A percentile compares a stretch with the other conserved stretches of the same genome.
Conservation (phyloP, 129 eudicot species). For the Cynara cardunculus region DNA sequence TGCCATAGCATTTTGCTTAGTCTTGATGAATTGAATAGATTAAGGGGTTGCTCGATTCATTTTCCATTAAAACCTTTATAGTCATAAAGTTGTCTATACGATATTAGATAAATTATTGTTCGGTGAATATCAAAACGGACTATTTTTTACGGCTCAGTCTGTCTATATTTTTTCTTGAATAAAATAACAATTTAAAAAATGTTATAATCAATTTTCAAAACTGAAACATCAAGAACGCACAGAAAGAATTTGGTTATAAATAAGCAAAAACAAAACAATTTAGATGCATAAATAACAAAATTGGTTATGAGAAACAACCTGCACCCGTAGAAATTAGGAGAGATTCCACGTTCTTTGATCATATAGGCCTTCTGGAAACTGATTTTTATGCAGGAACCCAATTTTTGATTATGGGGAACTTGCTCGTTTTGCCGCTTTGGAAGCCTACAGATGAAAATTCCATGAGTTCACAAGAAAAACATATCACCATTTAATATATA, state of each 20-base stretch:
- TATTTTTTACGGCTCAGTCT: too few species aligned
- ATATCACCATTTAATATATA: too few species aligned
- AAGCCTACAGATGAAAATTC: too few species aligned
- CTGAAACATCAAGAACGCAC: neutral
- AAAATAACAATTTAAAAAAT: too few species aligned
- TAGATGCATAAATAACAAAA: neutral
- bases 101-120: too few species aligned
- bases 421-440: conserved; percentile 17
- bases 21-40: too few species aligned
- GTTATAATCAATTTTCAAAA: neutral
- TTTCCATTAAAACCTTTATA: too few species aligned
- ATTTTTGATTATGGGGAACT: conserved; percentile 34
- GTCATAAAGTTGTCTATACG: too few species aligned
- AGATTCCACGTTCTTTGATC: conserved; percentile 65
- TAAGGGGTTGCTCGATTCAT: too few species aligned
- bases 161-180: neutral
- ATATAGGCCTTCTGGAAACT: conserved; percentile 28
- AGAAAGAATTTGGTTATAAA: neutral
- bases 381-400: conserved; percentile 21
- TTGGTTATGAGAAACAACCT: conserved; percentile 38
- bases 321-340: conserved; percentile 43
- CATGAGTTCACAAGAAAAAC: too few species aligned
- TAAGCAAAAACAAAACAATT: neutral
- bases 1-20: too few species aligned
- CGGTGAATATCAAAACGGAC: too few species aligned